Evolutionary conservation across 2,329 filamentous ascomycete genomes (phyloP).

Genomic region (Fusarium sp.): DNA sequence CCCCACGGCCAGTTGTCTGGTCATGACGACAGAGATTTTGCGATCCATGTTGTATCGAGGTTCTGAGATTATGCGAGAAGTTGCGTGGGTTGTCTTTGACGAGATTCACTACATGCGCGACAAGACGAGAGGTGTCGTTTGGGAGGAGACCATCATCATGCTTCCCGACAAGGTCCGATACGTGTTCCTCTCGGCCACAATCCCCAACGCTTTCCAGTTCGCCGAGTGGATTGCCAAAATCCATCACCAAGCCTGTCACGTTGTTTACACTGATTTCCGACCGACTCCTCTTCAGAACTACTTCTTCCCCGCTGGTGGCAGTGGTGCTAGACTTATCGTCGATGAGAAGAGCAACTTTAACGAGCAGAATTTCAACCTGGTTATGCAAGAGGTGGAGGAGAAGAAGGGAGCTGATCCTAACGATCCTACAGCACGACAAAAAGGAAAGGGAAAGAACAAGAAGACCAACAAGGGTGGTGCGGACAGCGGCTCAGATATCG

Average conservation of each 20-base stretch:
- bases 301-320: conserved; percentile 91
- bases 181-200: conserved; percentile 97
- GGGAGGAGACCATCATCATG: conserved; percentile 99
- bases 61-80: conserved; percentile 99
- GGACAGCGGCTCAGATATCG: conserved; percentile 80
- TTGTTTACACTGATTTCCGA: conserved; percentile 98
- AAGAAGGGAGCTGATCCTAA: conserved; percentile 85
- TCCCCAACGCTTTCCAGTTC: conserved; percentile 98
- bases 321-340: conserved; percentile 91
- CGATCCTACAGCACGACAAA: conserved; percentile 79
- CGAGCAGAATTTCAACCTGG: conserved; percentile 96
- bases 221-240: conserved; percentile 99
- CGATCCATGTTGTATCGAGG: conserved; percentile 98
- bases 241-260: conserved; percentile 96
- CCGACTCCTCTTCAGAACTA: conserved; percentile 97
- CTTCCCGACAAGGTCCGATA: conserved; percentile 98
- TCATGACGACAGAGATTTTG: conserved; percentile 99
- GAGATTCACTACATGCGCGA: conserved; percentile 99
- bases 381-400: conserved; percentile 88
- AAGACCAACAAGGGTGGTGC: conserved; percentile 88
- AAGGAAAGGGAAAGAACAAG: conserved; percentile 91
- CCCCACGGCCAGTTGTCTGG: conserved; percentile 93
- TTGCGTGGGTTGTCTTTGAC: conserved; percentile 97
- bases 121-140: conserved; percentile 92
- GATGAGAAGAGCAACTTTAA: conserved; percentile 97